A percentile compares a stretch with the other conserved stretches of the same genome.
Evolutionary conservation across 192 early-diverging fungal genomes (phyloP).

Genomic region (Diversispora eburnea): DNA sequence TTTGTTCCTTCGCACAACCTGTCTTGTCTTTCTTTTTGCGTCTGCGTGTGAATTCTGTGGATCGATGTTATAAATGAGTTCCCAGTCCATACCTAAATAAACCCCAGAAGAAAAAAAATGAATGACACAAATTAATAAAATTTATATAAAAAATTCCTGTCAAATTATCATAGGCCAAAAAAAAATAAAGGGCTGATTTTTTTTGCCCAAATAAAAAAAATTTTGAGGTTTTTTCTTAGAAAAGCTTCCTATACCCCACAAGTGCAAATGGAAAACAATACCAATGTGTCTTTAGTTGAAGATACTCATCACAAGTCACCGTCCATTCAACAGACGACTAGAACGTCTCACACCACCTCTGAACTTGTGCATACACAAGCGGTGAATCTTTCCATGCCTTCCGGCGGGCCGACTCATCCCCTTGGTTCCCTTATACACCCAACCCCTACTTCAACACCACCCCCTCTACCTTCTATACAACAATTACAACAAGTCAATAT

Average conservation of each 20-base stretch:
- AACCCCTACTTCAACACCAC: constrained; percentile 13
- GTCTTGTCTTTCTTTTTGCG: constrained; percentile 19
- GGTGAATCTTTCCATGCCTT: not conserved
- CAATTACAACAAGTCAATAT: constrained; percentile 10
- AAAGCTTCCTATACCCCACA: not conserved
- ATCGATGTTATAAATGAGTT: constrained; percentile 8
- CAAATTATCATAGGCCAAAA: constrained; percentile 22
- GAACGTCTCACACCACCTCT: constrained; percentile 7
- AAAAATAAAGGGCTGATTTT: constrained; percentile 25
- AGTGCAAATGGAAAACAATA: constrained; percentile 9
- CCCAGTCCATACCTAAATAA: constrained; percentile 17
- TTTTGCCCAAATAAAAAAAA: constrained; percentile 11
- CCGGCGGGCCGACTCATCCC: constrained; percentile 15
- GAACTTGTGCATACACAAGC: constrained; percentile 14
- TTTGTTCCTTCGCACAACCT: constrained; percentile 19
- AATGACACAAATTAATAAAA: constrained; percentile 6
- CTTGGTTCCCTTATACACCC: constrained; percentile 15
- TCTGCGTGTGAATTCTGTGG: constrained; percentile 23
- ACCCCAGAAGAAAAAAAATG: not conserved
- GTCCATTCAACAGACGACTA: constrained; percentile 19
- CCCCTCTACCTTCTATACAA: constrained; percentile 5
- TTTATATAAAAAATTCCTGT: constrained; percentile 7
- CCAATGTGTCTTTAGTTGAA: constrained; percentile 15
- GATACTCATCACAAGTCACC: constrained; percentile 25
- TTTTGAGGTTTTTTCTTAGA: constrained; percentile 21